phyloP scores from a whole-genome alignment of 1,139 yeast species.

The Debaryomyces sp. region DNA sequence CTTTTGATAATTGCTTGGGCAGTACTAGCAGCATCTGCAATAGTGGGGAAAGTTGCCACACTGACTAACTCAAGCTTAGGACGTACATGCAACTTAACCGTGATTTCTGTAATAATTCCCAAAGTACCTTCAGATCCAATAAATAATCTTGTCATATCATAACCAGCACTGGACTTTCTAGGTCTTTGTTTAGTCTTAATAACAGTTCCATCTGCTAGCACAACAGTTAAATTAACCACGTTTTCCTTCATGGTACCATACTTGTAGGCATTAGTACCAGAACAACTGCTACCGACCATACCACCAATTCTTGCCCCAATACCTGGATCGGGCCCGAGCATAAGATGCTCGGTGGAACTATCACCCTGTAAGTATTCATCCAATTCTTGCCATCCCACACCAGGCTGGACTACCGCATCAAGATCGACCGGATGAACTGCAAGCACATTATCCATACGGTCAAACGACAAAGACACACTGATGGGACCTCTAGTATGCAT shows the following conservation, averaged over 20 bases:
- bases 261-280: slow-evolving; percentile 49
- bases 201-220: slow-evolving; percentile 50
- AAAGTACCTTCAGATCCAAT: slow-evolving; percentile 52
- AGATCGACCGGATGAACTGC: slow-evolving; percentile 46
- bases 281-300: slow-evolving; percentile 48
- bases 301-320: slow-evolving; percentile 52
- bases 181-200: slow-evolving; percentile 49
- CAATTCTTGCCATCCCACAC: slow-evolving; percentile 53
- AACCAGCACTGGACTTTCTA: slow-evolving; percentile 50
- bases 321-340: slow-evolving; percentile 53
- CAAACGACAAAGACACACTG: slow-evolving; percentile 41
- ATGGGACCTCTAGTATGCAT: slow-evolving; percentile 65
- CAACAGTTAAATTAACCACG: slow-evolving; percentile 48
- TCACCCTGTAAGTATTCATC: slow-evolving; percentile 36
- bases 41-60: slow-evolving; percentile 44
- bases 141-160: slow-evolving; percentile 46
- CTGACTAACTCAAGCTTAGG: slow-evolving; percentile 42
- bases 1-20: slow-evolving; percentile 41
- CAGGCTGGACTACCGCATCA: slow-evolving; percentile 49
- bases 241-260: slow-evolving; percentile 55
- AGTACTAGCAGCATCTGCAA: slow-evolving; percentile 46
- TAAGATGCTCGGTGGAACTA: slow-evolving; percentile 37
- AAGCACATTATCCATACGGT: slow-evolving; percentile 36
- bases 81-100: slow-evolving; percentile 44
- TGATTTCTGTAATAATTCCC: slow-evolving; percentile 48